Conservation (phyloP, 163 green algal genomes). For the Smithsoniella earleae region DNA sequence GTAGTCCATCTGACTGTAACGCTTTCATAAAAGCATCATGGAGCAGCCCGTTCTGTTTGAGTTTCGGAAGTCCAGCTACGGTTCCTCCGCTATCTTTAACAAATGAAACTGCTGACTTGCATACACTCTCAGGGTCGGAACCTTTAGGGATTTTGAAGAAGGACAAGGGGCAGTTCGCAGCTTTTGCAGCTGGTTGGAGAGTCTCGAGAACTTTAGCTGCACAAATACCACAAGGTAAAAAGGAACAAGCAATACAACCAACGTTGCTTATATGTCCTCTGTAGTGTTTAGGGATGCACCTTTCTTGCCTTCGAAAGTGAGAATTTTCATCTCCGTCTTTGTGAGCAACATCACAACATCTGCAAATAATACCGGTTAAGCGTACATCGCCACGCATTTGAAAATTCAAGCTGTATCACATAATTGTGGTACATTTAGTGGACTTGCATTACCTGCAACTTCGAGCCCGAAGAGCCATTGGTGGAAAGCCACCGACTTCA, state of each 20-base stretch:
- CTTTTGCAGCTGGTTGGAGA: constrained; percentile 50
- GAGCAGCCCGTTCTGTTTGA: not conserved
- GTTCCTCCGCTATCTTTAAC: not conserved
- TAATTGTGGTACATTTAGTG: too few relatives aligned
- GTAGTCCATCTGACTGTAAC: not conserved
- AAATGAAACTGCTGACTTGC: not conserved
- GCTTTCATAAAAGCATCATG: not conserved
- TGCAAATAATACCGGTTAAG: too few relatives aligned
- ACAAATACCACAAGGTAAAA: too few relatives aligned
- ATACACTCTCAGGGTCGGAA: not conserved
- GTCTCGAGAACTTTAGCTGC: constrained; percentile 20
- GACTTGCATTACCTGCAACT: constrained; percentile 78
- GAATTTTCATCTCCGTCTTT: constrained; percentile 55
- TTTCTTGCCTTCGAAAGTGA: constrained; percentile 80
- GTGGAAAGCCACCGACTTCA: constrained; percentile 83
- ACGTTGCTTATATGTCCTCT: not conserved
- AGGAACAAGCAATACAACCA: too few relatives aligned
- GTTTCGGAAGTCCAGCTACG: constrained; percentile 7
- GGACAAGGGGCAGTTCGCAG: constrained; percentile 37
- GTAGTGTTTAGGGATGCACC: constrained; percentile 30
- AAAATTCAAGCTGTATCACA: constrained; percentile 17
- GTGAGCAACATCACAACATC: constrained; percentile 84
- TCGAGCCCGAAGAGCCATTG: constrained; percentile 94
- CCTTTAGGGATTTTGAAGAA: constrained; percentile 14
- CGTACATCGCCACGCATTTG: too few relatives aligned